Conservation (phyloP, 73 alveolate species). For the Paramecium caudatum region DNA sequence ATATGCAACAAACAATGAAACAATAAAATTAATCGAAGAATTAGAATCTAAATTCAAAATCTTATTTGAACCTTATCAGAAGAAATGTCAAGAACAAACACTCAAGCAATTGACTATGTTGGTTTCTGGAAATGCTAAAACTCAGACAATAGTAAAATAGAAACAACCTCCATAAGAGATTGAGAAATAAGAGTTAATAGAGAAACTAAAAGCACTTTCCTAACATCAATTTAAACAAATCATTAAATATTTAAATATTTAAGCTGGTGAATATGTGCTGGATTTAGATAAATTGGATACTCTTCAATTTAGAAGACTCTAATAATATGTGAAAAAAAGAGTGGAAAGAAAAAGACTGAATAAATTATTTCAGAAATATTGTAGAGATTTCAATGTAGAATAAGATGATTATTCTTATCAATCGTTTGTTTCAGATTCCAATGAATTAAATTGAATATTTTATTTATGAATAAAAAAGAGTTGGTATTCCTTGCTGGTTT, state of each 20-base stretch:
- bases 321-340: background rate
- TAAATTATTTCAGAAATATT: background rate
- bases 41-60: background rate
- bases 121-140: background rate
- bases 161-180: background rate
- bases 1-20: background rate
- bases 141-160: background rate
- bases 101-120: background rate
- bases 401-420: slow-evolving; percentile 53
- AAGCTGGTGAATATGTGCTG: background rate
- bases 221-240: background rate
- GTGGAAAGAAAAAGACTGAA: background rate
- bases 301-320: background rate
- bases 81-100: slow-evolving; percentile 4
- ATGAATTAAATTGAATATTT: slow-evolving; percentile 23
- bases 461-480: background rate
- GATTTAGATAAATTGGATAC: slow-evolving; percentile 36
- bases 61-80: slow-evolving; percentile 16
- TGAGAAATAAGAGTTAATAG: background rate
- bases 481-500: no score
- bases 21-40: slow-evolving; percentile 3
- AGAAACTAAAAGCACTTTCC: background rate
- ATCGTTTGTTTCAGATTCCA: slow-evolving; percentile 9
- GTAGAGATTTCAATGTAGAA: background rate
- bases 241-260: slow-evolving; percentile 4